Evolutionary conservation across 257 asterid species (phyloP).

Genomic region (Apocynum venetum): DNA sequence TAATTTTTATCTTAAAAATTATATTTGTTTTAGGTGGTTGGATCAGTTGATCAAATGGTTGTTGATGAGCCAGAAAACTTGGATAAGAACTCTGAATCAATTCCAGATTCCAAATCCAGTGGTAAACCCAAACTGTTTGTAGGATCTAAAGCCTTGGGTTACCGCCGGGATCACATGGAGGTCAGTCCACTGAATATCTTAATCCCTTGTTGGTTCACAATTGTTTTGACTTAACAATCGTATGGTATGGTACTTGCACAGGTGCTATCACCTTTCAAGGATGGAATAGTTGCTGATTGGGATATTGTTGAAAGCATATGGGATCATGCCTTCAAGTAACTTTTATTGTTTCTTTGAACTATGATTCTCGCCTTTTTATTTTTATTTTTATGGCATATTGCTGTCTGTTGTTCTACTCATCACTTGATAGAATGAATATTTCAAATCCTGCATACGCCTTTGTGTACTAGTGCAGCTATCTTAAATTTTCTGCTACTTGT

Average conservation of each 20-base stretch:
- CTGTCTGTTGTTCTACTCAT: neutral
- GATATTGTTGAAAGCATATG: constrained; percentile 94
- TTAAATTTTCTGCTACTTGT: neutral
- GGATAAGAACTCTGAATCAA: constrained; percentile 65
- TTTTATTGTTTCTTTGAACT: constrained; percentile 3
- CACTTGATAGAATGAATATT: neutral
- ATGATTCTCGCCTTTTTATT: neutral
- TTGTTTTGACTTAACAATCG: constrained; percentile 17
- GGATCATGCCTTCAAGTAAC: constrained; percentile 93
- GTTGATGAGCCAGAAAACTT: constrained; percentile 63
- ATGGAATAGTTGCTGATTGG: constrained; percentile 88
- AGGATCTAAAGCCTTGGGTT: constrained; percentile 90
- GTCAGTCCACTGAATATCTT: constrained; percentile 31
- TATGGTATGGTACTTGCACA: constrained; percentile 25
- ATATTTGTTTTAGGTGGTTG: constrained; percentile 58
- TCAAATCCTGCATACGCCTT: neutral
- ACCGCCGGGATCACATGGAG: constrained; percentile 95
- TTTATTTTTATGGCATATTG: neutral
- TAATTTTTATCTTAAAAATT: constrained; percentile 7
- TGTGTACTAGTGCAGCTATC: neutral
- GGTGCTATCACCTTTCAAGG: constrained; percentile 86
- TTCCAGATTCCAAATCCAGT: constrained; percentile 67
- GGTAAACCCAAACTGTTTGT: constrained; percentile 69
- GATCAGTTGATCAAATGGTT: constrained; percentile 91
- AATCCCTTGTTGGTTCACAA: constrained; percentile 5